Percentiles rank a stretch among this genome's conserved stretches.
phyloP scores from a whole-genome alignment of 2,329 filamentous ascomycete species.

The Trichoderma simmonsii region DNA sequence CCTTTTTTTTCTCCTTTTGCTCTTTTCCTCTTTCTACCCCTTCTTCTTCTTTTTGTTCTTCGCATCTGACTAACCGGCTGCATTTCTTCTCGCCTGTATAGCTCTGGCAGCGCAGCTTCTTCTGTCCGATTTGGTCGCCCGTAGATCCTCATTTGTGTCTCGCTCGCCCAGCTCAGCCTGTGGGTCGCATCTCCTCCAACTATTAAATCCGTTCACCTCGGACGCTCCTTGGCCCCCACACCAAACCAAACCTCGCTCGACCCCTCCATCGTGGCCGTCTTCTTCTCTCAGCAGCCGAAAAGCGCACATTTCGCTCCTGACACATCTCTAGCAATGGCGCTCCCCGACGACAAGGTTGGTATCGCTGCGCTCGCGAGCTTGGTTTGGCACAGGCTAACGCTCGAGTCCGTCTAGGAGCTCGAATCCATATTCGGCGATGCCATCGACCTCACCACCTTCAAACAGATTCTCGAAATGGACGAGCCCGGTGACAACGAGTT shows the following conservation, averaged over 20 bases:
- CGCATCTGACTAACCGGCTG: not conserved
- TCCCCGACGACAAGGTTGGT: slow-evolving; percentile 35
- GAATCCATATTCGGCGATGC: slow-evolving; percentile 64
- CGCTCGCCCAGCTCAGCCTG: not conserved
- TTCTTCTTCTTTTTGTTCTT: not conserved
- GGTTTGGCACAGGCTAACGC: slow-evolving; percentile 33
- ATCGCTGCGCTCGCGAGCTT: not conserved
- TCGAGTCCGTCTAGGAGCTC: slow-evolving; percentile 45
- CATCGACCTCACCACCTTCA: slow-evolving; percentile 79
- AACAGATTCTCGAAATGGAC: slow-evolving; percentile 98
- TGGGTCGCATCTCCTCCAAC: slow-evolving; percentile 8
- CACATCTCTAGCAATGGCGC: slow-evolving; percentile 28
- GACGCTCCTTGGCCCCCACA: slow-evolving; percentile 12
- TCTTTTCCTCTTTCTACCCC: not conserved
- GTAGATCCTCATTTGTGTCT: slow-evolving; percentile 8
- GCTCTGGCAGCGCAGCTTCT: not conserved
- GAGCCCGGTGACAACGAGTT: slow-evolving; percentile 85
- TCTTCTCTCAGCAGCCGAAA: not conserved
- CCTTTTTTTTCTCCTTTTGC: not conserved
- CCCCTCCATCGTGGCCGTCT: slow-evolving; percentile 11
- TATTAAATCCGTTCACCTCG: slow-evolving; percentile 13
- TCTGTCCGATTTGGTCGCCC: not conserved
- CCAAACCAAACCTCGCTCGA: slow-evolving; percentile 10
- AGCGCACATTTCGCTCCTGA: not conserved
- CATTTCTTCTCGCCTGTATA: not conserved